Evolutionary conservation across 176 grass and related monocot species (phyloP), one percentile per base, ranked within the genome.

Genomic region (Themeda triandra): DNA sequence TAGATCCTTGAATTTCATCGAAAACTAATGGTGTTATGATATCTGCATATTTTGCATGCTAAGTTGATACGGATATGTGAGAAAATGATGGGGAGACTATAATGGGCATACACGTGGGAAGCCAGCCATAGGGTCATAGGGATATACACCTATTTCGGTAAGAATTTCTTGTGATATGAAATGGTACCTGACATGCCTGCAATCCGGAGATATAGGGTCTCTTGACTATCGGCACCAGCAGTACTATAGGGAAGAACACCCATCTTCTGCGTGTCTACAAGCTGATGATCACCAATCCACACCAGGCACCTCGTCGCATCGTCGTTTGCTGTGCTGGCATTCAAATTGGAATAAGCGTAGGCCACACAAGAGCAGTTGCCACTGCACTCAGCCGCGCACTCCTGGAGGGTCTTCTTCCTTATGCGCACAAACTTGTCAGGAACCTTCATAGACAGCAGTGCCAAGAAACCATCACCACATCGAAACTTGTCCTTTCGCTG

Each of bases 311-410:
- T 72, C 9, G 84, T 80, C 8, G 23, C 0, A 3, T 74, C 51
- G 1, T 51, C 69, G 3, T 28, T 54, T 19, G 8, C 3, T 54
- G 29, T 6, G 40, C 36, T 79, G 2, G 13, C 64, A 18, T 59
- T 86, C 42, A 80, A n/a, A 17, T 63, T 40, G 2, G 24, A 42
- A 54, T 86, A 86, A 39, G 92, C 83, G 31, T 94, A 94, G 1
- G 89, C 92, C 42, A 80, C 30, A 24, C 86, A 91, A 0, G 92
- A 91, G 77, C 92, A 94, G 51, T 94, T 82, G 30, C 42, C 51
- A 6, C 53, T 33, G 56, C 88, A 94, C 82, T 84, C 66, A 2
- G 63, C 63, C n/a, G 64, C 33, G 23, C 80, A 88, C 41, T 73
- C 60, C 28, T 84, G 18, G 4, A 86, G 80, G 30, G 62, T 91